Percentiles rank a stretch among this genome's conserved stretches.
Evolutionary conservation across 371 early-diverging fungal genomes (phyloP).

Genomic region (Actinomucor elegans): DNA sequence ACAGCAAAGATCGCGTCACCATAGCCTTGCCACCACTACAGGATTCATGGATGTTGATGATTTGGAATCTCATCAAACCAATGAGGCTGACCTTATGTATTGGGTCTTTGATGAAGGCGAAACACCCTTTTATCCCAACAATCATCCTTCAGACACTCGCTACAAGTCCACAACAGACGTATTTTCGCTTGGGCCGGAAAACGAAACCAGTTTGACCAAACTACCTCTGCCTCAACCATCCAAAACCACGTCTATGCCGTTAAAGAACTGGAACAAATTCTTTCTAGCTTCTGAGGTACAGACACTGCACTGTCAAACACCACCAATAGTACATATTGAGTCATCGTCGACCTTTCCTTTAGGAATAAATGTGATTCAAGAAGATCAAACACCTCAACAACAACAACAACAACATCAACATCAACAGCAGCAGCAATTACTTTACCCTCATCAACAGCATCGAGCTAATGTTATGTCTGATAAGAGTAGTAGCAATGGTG

Average conservation of each 20-base stretch:
- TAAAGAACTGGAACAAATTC: conserved; percentile 3
- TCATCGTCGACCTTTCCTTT: neutral
- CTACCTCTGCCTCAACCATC: conserved; percentile 21
- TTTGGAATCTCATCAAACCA: neutral
- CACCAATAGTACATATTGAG: conserved; percentile 3
- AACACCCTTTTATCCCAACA: neutral
- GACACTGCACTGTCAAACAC: conserved; percentile 22
- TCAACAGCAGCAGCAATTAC: neutral
- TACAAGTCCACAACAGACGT: neutral
- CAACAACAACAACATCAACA: neutral
- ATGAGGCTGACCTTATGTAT: conserved; percentile 6
- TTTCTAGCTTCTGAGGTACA: conserved; percentile 22
- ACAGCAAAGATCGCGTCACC: neutral
- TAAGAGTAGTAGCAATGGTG: conserved; percentile 1
- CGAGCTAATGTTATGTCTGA: conserved; percentile 6
- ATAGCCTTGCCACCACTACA: neutral
- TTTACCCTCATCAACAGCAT: neutral
- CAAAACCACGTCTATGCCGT: conserved; percentile 1
- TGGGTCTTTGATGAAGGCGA: neutral
- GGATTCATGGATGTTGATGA: conserved; percentile 2
- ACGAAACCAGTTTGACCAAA: neutral
- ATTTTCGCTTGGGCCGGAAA: neutral
- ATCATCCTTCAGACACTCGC: no score
- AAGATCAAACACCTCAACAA: neutral
- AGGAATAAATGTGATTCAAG: conserved; percentile 8